Evolutionary conservation across 805 yeast genomes (phyloP).

Genomic region (Limtongia smithiae): DNA sequence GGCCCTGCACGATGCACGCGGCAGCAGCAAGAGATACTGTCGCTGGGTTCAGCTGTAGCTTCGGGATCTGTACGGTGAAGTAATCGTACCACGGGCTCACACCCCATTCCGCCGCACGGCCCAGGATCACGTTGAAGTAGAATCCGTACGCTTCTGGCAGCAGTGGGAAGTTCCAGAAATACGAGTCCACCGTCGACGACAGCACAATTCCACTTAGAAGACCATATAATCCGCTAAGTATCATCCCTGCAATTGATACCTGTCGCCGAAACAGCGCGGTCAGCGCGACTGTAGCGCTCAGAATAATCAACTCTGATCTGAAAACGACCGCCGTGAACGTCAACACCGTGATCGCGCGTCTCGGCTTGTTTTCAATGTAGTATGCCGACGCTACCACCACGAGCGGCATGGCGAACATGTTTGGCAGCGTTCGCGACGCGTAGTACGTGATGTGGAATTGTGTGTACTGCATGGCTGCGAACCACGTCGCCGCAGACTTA

Average conservation of each 20-base stretch:
- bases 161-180: conserved; percentile 62
- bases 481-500: conserved; percentile 46
- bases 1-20: conserved; percentile 43
- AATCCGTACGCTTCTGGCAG: conserved; percentile 77
- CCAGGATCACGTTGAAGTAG: conserved; percentile 69
- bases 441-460: conserved; percentile 83
- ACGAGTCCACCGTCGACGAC: conserved; percentile 59
- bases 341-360: conserved; percentile 48
- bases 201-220: conserved; percentile 47
- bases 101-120: conserved; percentile 80
- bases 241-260: conserved; percentile 42
- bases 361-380: conserved; percentile 3
- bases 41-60: conserved; percentile 37
- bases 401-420: conserved; percentile 70
- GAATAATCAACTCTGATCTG: conserved; percentile 64
- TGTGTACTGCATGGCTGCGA: conserved; percentile 51
- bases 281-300: conserved; percentile 45
- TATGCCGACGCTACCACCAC: conserved; percentile 17
- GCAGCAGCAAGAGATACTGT: conserved; percentile 43
- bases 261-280: conserved; percentile 48
- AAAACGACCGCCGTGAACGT: conserved; percentile 65
- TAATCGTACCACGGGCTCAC: conserved; percentile 70
- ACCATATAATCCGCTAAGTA: conserved; percentile 49
- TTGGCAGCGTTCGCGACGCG: conserved; percentile 83
- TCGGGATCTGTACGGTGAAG: conserved; percentile 53